Evolutionary conservation across 225 moss, liverwort and hornwort species (phyloP).

Genomic region (Pseudisothecium myosuroides): DNA sequence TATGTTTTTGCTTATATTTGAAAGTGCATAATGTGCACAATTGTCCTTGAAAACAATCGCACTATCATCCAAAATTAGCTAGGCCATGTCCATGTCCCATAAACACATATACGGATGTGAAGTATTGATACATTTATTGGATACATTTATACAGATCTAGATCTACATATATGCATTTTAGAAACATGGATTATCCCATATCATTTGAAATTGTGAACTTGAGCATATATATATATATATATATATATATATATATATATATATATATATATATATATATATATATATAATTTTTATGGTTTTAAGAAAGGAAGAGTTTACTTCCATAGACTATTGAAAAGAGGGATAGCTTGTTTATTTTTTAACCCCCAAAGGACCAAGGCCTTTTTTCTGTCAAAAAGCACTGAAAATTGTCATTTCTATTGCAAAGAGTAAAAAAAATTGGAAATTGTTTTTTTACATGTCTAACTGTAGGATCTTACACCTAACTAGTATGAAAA

Average conservation of each 20-base stretch:
- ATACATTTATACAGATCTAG: background rate
- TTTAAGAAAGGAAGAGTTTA: too few relatives aligned
- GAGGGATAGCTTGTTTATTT: background rate
- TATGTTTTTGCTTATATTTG: background rate
- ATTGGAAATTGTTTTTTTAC: too few relatives aligned
- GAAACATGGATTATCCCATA: background rate
- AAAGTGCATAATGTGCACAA: background rate
- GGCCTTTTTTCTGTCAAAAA: too few relatives aligned
- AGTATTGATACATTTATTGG: background rate
- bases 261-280: too few relatives aligned
- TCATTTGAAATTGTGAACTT: background rate
- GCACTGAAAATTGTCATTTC: too few relatives aligned
- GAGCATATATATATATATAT: background rate
- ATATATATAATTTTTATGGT: too few relatives aligned
- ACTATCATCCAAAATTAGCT: background rate
- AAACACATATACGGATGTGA: background rate
- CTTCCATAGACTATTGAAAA: too few relatives aligned
- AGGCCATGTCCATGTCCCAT: background rate
- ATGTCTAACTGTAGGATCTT: too few relatives aligned
- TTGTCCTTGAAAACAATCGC: background rate
- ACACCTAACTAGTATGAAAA: too few relatives aligned
- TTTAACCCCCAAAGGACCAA: too few relatives aligned
- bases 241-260: too few relatives aligned
- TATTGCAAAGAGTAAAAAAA: too few relatives aligned
- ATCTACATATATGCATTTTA: background rate